Conservation (phyloP, 2,329 filamentous ascomycete genomes). For the Cytospora chrysosperma region DNA sequence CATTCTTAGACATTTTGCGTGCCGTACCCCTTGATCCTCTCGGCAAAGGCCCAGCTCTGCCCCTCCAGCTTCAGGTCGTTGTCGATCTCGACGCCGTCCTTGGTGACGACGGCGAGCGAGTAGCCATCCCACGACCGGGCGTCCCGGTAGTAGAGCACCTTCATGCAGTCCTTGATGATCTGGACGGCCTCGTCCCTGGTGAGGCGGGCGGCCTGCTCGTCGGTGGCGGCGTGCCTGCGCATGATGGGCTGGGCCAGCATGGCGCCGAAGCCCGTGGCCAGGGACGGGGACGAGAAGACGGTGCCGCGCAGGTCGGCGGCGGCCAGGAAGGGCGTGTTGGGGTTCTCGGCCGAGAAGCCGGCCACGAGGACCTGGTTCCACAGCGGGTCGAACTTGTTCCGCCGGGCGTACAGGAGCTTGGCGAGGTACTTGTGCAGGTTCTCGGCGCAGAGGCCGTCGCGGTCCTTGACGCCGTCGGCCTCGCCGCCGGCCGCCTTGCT, state of each 20-base stretch:
- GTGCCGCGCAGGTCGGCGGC: constrained; percentile 90
- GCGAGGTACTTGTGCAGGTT: constrained; percentile 96
- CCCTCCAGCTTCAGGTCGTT: constrained; percentile 85
- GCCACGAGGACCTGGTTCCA: constrained; percentile 96
- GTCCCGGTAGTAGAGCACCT: constrained; percentile 96
- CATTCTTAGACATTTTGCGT: constrained; percentile 80
- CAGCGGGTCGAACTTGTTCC: constrained; percentile 92
- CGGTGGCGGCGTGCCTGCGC: constrained; percentile 79
- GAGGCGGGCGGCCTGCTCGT: constrained; percentile 70
- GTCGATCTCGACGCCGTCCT: constrained; percentile 82
- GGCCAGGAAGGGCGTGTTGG: constrained; percentile 82
- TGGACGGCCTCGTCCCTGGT: constrained; percentile 76
- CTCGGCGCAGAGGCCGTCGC: constrained; percentile 75
- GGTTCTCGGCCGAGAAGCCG: constrained; percentile 67
- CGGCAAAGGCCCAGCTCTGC: constrained; percentile 98
- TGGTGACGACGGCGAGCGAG: constrained; percentile 85
- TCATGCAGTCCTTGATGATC: constrained; percentile 90
- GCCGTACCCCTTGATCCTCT: constrained; percentile 91
- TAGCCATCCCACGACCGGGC: constrained; percentile 89
- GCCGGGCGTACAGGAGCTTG: constrained; percentile 94
- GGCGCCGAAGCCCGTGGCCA: constrained; percentile 91
- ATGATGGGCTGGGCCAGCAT: constrained; percentile 92
- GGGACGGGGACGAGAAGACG: constrained; percentile 80
- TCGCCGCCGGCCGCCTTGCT: constrained; percentile 36
- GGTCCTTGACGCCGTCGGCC: constrained; percentile 63